These are phyloP conservation scores for Lophiostoma macrostomum DNA, from an alignment of 495 filamentous ascomycete species.

Conservation along the genomic window DNA sequence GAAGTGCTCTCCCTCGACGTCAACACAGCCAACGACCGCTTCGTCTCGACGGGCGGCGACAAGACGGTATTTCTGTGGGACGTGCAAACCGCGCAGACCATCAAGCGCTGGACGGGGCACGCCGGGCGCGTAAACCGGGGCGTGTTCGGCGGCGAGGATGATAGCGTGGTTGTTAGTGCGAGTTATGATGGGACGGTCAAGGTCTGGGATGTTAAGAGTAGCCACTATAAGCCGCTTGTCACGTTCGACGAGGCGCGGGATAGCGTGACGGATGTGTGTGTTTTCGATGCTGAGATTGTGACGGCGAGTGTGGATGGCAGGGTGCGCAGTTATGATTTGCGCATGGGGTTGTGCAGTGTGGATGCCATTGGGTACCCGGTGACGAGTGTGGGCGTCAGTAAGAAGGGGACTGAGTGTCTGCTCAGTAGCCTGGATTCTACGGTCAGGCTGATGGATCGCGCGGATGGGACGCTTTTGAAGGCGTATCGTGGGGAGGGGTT, in stretches of 20 bases:
- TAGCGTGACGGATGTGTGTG: constrained; percentile 61
- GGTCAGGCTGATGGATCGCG: constrained; percentile 77
- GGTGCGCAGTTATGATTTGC: constrained; percentile 80
- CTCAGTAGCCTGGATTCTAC: constrained; percentile 71
- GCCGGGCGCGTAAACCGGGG: constrained; percentile 73
- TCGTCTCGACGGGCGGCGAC: constrained; percentile 83
- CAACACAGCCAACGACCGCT: constrained; percentile 71
- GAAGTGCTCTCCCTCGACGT: constrained; percentile 79
- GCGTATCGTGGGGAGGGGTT: constrained; percentile 52
- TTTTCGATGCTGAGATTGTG: constrained; percentile 56
- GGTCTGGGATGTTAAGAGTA: constrained; percentile 74
- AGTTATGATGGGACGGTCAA: constrained; percentile 79
- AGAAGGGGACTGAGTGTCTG: constrained; percentile 70
- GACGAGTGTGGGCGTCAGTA: constrained; percentile 68
- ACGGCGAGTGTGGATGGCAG: constrained; percentile 84
- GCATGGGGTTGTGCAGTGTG: constrained; percentile 68
- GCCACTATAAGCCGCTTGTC: constrained; percentile 68
- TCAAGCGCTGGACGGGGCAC: constrained; percentile 63
- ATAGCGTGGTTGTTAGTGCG: constrained; percentile 67
- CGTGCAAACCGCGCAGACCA: constrained; percentile 70
- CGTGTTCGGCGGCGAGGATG: constrained; percentile 69
- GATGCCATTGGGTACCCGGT: constrained; percentile 65
- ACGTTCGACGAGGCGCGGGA: constrained; percentile 75
- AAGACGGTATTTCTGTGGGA: constrained; percentile 91
- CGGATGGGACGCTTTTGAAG: constrained; percentile 68